Conservation (phyloP, 2,329 filamentous ascomycete species). For the Alternaria triticimaculans region DNA sequence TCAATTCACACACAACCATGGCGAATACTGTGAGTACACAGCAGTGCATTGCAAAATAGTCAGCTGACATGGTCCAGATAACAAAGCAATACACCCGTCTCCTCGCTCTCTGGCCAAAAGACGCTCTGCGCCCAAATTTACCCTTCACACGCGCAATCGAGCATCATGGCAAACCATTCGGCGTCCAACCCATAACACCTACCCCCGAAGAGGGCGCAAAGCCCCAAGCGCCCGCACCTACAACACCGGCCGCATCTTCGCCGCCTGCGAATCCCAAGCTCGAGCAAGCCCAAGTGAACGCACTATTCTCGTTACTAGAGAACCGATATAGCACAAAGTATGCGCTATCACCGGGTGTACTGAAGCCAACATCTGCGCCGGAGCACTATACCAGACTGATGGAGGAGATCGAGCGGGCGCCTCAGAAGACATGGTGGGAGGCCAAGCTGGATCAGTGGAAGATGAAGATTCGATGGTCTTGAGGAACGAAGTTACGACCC, state of each 20-base stretch:
- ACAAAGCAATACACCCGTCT: slow-evolving; percentile 59
- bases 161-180: slow-evolving; percentile 45
- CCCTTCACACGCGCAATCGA: slow-evolving; percentile 55
- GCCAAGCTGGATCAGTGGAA: slow-evolving; percentile 48
- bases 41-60: neutral
- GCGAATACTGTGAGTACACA: slow-evolving; percentile 18
- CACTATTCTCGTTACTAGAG: slow-evolving; percentile 66
- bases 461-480: slow-evolving; percentile 46
- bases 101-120: slow-evolving; percentile 58
- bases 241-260: slow-evolving; percentile 14
- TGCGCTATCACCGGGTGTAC: slow-evolving; percentile 31
- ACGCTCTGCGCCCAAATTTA: slow-evolving; percentile 57
- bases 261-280: slow-evolving; percentile 24
- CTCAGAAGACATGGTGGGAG: slow-evolving; percentile 44
- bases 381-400: slow-evolving; percentile 46
- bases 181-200: slow-evolving; percentile 35
- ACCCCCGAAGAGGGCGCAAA: slow-evolving; percentile 17
- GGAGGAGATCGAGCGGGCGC: slow-evolving; percentile 45
- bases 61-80: slow-evolving; percentile 30
- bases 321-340: slow-evolving; percentile 60
- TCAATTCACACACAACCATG: slow-evolving; percentile 19
- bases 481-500: neutral
- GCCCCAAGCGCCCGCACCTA: slow-evolving; percentile 12
- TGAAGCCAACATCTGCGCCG: slow-evolving; percentile 44
- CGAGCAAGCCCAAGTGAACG: slow-evolving; percentile 61